Percentiles rank a stretch among this genome's conserved stretches.
phyloP scores from a whole-genome alignment of 202 grass and related monocot species.

The Panicum hallii region DNA sequence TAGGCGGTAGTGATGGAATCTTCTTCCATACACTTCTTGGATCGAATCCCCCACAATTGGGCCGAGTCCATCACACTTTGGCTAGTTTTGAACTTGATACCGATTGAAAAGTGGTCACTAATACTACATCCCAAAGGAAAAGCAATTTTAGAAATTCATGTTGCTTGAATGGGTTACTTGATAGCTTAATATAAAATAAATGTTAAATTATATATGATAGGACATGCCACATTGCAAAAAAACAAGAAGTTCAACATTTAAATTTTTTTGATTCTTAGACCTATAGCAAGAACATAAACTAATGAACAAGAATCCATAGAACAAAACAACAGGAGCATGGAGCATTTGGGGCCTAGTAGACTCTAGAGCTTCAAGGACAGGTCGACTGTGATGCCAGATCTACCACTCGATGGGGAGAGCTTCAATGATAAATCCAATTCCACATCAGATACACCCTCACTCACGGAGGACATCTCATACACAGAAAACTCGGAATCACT shows the following conservation, averaged over 20 bases:
- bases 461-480: neutral
- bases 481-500: neutral
- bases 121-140: neutral
- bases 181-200: conserved; percentile 2
- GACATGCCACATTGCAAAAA: neutral
- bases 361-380: neutral
- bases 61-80: neutral
- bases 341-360: neutral
- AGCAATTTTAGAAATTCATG: neutral
- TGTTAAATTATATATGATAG: neutral
- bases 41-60: no score
- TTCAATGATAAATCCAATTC: neutral
- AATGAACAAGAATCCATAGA: neutral
- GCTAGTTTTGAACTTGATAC: neutral
- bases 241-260: neutral
- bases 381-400: neutral
- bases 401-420: neutral
- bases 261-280: no score
- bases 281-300: neutral
- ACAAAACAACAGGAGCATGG: neutral
- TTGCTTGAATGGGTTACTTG: conserved; percentile 2
- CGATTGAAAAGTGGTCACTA: neutral
- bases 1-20: neutral
- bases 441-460: neutral
- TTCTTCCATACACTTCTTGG: neutral